Evolutionary conservation across 2,329 filamentous ascomycete genomes (phyloP).

Genomic region (Arthrobotrys musiformis): DNA sequence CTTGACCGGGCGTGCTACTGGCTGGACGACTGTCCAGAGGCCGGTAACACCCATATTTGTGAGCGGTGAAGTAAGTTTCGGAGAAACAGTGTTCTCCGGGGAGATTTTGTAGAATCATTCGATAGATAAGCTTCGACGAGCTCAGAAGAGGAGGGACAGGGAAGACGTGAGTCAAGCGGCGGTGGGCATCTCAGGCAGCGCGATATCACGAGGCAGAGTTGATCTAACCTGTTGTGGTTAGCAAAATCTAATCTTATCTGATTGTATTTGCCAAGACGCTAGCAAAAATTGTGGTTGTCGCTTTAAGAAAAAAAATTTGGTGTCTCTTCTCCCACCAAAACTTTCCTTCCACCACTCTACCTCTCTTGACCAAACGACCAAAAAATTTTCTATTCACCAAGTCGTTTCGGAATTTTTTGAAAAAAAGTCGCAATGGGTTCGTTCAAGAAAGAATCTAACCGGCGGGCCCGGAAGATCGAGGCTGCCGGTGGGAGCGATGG

Average conservation of each 20-base stretch:
- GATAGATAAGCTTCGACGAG: constrained; percentile 24
- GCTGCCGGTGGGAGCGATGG: constrained; percentile 72
- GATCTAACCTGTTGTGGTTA: constrained; percentile 33
- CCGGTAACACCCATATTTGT: constrained; percentile 90
- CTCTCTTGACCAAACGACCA: constrained; percentile 19
- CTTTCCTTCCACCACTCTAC: constrained; percentile 15
- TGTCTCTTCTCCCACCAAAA: constrained; percentile 12
- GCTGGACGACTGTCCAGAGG: constrained; percentile 95
- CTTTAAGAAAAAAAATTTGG: constrained; percentile 32
- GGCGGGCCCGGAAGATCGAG: constrained; percentile 58
- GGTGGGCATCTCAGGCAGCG: constrained; percentile 31
- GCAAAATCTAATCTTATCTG: constrained; percentile 43
- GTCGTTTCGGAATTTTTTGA: neutral
- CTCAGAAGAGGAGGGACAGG: constrained; percentile 1
- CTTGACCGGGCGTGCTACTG: constrained; percentile 93
- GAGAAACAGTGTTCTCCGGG: constrained; percentile 35
- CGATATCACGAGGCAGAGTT: constrained; percentile 43
- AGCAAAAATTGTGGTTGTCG: constrained; percentile 18
- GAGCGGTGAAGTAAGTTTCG: neutral
- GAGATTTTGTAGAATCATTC: constrained; percentile 20
- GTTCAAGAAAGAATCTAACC: constrained; percentile 60
- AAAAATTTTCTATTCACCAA: neutral
- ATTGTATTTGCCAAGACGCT: constrained; percentile 30
- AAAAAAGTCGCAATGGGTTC: constrained; percentile 57
- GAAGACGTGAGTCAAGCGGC: constrained; percentile 45